Evolutionary conservation across 2,329 filamentous ascomycete species (phyloP).

Genomic region (Xylaria polymorpha): DNA sequence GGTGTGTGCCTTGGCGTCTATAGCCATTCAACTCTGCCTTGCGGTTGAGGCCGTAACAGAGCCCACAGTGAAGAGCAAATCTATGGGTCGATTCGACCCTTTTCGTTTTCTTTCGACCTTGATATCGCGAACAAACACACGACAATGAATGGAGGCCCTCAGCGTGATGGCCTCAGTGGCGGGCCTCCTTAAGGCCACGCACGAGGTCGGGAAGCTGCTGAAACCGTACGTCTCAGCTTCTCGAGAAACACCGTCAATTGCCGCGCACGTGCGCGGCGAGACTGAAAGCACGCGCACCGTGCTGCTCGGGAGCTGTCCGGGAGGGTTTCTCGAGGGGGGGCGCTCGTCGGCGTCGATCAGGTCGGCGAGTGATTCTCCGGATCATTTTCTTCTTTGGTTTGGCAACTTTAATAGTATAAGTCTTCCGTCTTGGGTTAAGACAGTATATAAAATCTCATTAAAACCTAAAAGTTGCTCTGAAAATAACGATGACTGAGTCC

Average conservation of each 20-base stretch:
- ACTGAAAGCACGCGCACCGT: slow-evolving; percentile 13
- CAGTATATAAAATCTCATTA: too few species aligned
- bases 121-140: neutral
- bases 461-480: too few species aligned
- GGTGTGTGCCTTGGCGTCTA: too few species aligned
- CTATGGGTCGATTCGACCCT: neutral
- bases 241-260: slow-evolving; percentile 18
- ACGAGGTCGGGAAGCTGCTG: slow-evolving; percentile 19
- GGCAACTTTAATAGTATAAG: too few species aligned
- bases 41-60: neutral
- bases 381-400: too few species aligned
- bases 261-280: slow-evolving; percentile 19
- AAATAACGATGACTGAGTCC: too few species aligned
- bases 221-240: slow-evolving; percentile 20
- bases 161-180: slow-evolving; percentile 23
- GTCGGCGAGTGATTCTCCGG: neutral
- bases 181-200: slow-evolving; percentile 19
- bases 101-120: neutral
- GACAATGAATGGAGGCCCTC: slow-evolving; percentile 17
- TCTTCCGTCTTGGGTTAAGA: too few species aligned
- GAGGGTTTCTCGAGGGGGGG: neutral
- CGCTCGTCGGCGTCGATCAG: slow-evolving; percentile 22
- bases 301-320: neutral
- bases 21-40: neutral
- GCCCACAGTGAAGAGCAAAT: neutral